Percentiles rank a stretch among this genome's conserved stretches.
phyloP scores from a whole-genome alignment of 306 rosid species.

The Rosa lucieae region DNA sequence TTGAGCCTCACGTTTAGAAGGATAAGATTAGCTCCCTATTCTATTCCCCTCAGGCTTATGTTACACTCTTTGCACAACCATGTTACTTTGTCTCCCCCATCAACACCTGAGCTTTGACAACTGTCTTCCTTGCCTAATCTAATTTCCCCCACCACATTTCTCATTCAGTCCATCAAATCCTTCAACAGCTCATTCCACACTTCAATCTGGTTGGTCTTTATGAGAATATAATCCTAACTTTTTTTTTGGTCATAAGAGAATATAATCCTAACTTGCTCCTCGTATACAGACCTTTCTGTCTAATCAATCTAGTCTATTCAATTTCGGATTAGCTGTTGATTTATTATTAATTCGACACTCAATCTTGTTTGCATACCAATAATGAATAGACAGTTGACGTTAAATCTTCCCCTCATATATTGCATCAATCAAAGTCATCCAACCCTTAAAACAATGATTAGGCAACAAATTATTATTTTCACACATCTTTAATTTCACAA shows the following conservation, averaged over 20 bases:
- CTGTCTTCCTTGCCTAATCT: not conserved
- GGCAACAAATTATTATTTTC: not conserved
- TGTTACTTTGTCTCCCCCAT: not conserved
- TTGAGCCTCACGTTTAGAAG: not conserved
- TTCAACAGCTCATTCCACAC: conserved; percentile 4
- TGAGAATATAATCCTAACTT: not conserved
- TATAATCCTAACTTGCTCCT: not conserved
- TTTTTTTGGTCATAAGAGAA: no score
- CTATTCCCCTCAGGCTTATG: not conserved
- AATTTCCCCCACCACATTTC: not conserved
- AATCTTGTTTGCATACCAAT: not conserved
- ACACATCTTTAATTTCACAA: not conserved
- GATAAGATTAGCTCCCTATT: conserved; percentile 1
- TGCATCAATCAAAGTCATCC: not conserved
- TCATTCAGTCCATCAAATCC: not conserved
- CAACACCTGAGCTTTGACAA: not conserved
- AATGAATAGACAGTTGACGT: not conserved
- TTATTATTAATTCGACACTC: not conserved
- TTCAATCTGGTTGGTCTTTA: not conserved
- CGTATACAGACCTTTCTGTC: not conserved
- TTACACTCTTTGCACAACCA: not conserved
- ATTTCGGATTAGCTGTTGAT: not conserved
- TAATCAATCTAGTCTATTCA: not conserved
- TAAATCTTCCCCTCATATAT: not conserved
- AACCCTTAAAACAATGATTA: not conserved